Percentiles rank a stretch among this genome's conserved stretches.
phyloP scores from a whole-genome alignment of 1,284 basidiomycete species.

The Volvariella volvacea region DNA sequence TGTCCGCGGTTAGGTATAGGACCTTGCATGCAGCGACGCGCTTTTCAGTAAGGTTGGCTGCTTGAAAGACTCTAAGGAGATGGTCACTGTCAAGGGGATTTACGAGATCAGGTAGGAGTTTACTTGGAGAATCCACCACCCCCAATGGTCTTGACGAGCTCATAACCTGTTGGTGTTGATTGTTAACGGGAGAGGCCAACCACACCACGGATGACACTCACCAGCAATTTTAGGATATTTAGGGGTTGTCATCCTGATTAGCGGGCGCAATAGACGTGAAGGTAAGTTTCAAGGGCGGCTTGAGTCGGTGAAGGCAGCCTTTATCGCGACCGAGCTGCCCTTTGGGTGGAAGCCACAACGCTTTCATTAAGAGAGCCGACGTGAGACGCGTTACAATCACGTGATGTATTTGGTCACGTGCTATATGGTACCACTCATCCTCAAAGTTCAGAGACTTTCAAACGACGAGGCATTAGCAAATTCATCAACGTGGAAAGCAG shows the following conservation, averaged over 20 bases:
- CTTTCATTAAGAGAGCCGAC: too few relatives aligned
- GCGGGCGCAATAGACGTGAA: too few relatives aligned
- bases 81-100: neutral
- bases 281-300: too few relatives aligned
- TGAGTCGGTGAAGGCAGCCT: too few relatives aligned
- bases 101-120: slow-evolving; percentile 12
- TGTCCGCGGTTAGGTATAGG: slow-evolving; percentile 53
- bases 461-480: too few relatives aligned
- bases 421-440: too few relatives aligned
- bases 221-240: slow-evolving; percentile 35
- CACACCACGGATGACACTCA: slow-evolving; percentile 12
- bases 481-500: too few relatives aligned
- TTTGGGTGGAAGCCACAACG: too few relatives aligned
- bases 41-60: slow-evolving; percentile 61
- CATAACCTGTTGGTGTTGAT: slow-evolving; percentile 61
- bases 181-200: neutral
- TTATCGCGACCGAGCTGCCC: too few relatives aligned
- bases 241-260: slow-evolving; percentile 15
- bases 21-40: slow-evolving; percentile 84
- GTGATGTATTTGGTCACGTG: too few relatives aligned
- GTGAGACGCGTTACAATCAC: too few relatives aligned
- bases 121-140: slow-evolving; percentile 83
- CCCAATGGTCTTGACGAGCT: slow-evolving; percentile 70
- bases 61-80: slow-evolving; percentile 69
- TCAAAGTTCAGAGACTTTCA: too few relatives aligned